phyloP scores from a whole-genome alignment of 495 filamentous ascomycete species.

The Aspergillus panamensis region DNA sequence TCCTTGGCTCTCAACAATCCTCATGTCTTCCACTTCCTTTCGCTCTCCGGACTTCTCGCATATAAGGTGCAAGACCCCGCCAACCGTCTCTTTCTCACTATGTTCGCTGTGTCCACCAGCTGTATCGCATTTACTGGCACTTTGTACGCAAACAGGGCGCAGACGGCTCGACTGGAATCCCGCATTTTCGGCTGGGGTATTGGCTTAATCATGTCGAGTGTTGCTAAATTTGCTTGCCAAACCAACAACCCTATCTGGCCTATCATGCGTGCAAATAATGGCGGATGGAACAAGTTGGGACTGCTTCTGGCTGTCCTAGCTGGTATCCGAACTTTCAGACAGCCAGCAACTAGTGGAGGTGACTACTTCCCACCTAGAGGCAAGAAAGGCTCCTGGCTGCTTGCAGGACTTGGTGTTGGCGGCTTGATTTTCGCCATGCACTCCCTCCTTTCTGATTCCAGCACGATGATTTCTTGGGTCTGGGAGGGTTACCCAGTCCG shows the following conservation, averaged over 20 bases:
- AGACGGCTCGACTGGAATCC: conserved; percentile 71
- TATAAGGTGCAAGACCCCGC: conserved; percentile 73
- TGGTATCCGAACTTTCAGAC: conserved; percentile 64
- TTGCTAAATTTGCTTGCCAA: conserved; percentile 89
- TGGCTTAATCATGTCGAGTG: conserved; percentile 77
- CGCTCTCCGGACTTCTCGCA: conserved; percentile 73
- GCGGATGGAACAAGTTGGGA: conserved; percentile 88
- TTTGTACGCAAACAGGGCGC: conserved; percentile 71
- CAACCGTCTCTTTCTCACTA: conserved; percentile 73
- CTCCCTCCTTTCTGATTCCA: conserved; percentile 91
- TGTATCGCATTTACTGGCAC: conserved; percentile 81
- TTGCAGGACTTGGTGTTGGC: conserved; percentile 73
- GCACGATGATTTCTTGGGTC: conserved; percentile 99
- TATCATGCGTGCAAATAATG: conserved; percentile 81
- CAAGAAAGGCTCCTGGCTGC: conserved; percentile 62
- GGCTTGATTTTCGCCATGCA: conserved; percentile 90
- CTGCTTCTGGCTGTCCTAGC: conserved; percentile 72
- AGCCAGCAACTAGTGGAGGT: conserved; percentile 48
- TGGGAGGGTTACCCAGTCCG: conserved; percentile 95
- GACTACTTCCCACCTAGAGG: conserved; percentile 46
- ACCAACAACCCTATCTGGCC: conserved; percentile 99
- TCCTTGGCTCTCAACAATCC: conserved; percentile 64
- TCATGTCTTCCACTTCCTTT: conserved; percentile 66
- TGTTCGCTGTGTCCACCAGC: conserved; percentile 70
- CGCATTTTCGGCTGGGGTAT: conserved; percentile 75